Evolutionary conservation across 768 basidiomycete genomes (phyloP).

Genomic region (Boletus pseudo-olivaceus): DNA sequence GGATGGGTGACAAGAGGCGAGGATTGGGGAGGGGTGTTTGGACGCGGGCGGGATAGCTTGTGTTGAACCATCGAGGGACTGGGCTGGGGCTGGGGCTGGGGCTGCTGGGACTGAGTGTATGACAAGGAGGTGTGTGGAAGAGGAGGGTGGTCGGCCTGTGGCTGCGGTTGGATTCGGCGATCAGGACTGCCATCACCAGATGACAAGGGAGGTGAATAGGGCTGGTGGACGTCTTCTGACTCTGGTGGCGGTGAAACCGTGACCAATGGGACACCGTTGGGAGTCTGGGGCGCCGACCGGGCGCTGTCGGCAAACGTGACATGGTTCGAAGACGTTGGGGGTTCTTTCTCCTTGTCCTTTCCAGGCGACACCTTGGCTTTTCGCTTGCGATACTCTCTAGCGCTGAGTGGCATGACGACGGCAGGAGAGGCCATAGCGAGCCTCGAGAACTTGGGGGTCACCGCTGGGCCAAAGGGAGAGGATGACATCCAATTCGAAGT

Average conservation of each 20-base stretch:
- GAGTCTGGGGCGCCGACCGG: not conserved
- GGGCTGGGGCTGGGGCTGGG: not conserved
- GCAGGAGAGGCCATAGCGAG: slow-evolving; percentile 26
- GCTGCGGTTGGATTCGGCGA: slow-evolving; percentile 3
- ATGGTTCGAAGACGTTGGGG: not conserved
- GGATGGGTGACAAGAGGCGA: slow-evolving; percentile 10
- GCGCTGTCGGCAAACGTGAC: slow-evolving; percentile 15
- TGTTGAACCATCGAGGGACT: slow-evolving; percentile 5
- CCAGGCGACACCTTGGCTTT: slow-evolving; percentile 10
- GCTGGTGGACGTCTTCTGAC: not conserved
- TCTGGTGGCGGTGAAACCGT: slow-evolving; percentile 16
- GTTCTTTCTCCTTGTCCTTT: slow-evolving; percentile 8
- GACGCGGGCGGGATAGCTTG: slow-evolving; percentile 17
- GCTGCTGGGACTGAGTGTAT: too few relatives aligned
- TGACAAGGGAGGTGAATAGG: too few relatives aligned
- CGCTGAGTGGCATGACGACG: slow-evolving; percentile 32
- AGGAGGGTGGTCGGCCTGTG: not conserved
- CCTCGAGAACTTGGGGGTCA: slow-evolving; percentile 30
- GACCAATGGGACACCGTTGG: slow-evolving; percentile 6
- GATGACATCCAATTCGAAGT: slow-evolving; percentile 27
- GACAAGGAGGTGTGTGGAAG: slow-evolving; percentile 4
- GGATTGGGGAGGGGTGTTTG: slow-evolving; percentile 15
- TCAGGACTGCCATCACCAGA: not conserved
- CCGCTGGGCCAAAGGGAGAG: slow-evolving; percentile 29
- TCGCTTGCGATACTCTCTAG: slow-evolving; percentile 25